Evolutionary conservation across 2,329 filamentous ascomycete species (phyloP).

Genomic region (Parasarocladium wereldwijsianum): DNA sequence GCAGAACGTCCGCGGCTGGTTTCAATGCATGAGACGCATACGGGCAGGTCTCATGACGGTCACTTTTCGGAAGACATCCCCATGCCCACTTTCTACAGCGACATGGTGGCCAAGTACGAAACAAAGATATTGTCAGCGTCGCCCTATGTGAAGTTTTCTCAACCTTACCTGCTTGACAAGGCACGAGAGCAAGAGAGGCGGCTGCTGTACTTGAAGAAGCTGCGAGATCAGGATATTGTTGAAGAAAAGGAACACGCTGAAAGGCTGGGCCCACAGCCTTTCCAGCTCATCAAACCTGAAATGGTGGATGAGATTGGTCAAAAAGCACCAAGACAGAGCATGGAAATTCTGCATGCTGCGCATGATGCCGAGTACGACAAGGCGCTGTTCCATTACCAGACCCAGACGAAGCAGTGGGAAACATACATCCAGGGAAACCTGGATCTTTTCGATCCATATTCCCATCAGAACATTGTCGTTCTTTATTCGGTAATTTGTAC

Average conservation of each 20-base stretch:
- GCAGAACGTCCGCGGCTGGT: slow-evolving; percentile 15
- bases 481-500: slow-evolving; percentile 91
- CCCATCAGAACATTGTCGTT: slow-evolving; percentile 92
- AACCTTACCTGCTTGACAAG: slow-evolving; percentile 84
- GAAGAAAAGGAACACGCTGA: slow-evolving; percentile 46
- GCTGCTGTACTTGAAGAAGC: slow-evolving; percentile 64
- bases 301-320: slow-evolving; percentile 83
- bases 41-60: slow-evolving; percentile 29
- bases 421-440: slow-evolving; percentile 79
- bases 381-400: slow-evolving; percentile 83
- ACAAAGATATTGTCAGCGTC: slow-evolving; percentile 90
- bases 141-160: slow-evolving; percentile 88
- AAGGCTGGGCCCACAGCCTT: slow-evolving; percentile 40
- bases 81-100: slow-evolving; percentile 84
- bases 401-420: slow-evolving; percentile 92
- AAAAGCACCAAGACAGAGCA: slow-evolving; percentile 70
- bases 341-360: slow-evolving; percentile 86
- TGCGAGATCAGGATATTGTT: slow-evolving; percentile 61
- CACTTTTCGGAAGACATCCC: slow-evolving; percentile 64
- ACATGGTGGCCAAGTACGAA: slow-evolving; percentile 85
- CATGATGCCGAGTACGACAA: slow-evolving; percentile 97
- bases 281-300: slow-evolving; percentile 83
- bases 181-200: slow-evolving; percentile 81
- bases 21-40: slow-evolving; percentile 28
- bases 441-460: slow-evolving; percentile 85